Base-by-base conservation (phyloP, 2,329 filamentous ascomycete genomes). In the Cytospora piceicola region DNA sequence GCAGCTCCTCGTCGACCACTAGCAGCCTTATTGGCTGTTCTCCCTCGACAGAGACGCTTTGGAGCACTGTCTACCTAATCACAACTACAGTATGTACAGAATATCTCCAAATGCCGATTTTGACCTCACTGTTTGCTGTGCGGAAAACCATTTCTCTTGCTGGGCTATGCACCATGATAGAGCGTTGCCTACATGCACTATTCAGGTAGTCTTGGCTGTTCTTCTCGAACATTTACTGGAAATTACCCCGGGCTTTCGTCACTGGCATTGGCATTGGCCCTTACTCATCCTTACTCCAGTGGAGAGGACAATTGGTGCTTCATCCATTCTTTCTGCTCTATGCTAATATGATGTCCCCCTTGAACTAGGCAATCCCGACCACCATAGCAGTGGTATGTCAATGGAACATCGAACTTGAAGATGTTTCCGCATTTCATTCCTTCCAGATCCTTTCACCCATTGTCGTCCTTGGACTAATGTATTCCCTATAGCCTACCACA, bases 31-130 rank as follows among this genome's bases (percentile, higher is more conserved):
- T 63, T 24, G 60, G 60, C 11, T 63, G 60, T 22, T n/a, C 20
- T 5, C 27, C 46, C 15, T 62, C 65, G 4, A 27, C 29, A 22
- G 52, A 34, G 24, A 62, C 58, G 22, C 60, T 30, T 4, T 57
- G 53, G 60, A 51, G 39, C 39, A 63, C 60, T 4, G 53, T 63
- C 1, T 49, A 39, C 9, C 36, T 36, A 36, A 57, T 39, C 15
- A 49, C 60, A 39, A 57, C 53, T 15, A 49, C 60, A 39, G 60
- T 62, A 62, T 51, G 60, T 62, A 7, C 17, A 57, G 27, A 15
- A 15, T 6, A 27, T 15, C 39, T 14, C n/a, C 9, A 14, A 14
- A 20, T 27, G 12, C 36, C 34, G 54, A 2, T 4, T 9, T 29
- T 17, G 3, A 34, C 17, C 3, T 14, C 27, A 29, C 34, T 17